Conservation (phyloP, 2,329 filamentous ascomycete genomes). For the Venturia aucupariae region DNA sequence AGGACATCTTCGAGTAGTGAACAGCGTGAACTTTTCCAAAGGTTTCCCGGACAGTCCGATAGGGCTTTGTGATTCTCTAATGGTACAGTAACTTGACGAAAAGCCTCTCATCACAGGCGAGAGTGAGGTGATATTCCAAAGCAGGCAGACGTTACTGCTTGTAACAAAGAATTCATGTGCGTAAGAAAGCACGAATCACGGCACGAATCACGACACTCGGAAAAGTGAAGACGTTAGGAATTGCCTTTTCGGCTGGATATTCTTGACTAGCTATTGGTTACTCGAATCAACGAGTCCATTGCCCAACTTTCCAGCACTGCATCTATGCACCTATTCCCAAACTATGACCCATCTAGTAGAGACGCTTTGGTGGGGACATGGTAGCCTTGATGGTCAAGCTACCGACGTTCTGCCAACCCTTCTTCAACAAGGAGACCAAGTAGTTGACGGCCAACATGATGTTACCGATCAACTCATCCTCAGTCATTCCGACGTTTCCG, state of each 20-base stretch:
- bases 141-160: neutral
- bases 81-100: neutral
- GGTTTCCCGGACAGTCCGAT: neutral
- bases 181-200: neutral
- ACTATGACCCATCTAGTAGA: slow-evolving; percentile 60
- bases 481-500: slow-evolving; percentile 94
- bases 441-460: slow-evolving; percentile 99
- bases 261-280: neutral
- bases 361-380: slow-evolving; percentile 96
- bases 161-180: too few relatives aligned
- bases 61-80: neutral
- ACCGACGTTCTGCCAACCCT: slow-evolving; percentile 99
- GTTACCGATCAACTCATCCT: slow-evolving; percentile 95
- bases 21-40: neutral
- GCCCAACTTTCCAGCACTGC: neutral
- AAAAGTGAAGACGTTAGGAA: neutral
- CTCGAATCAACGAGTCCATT: neutral
- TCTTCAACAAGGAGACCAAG: slow-evolving; percentile 98
- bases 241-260: neutral
- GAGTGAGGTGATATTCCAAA: neutral
- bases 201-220: neutral
- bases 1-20: neutral
- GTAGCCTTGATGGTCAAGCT: slow-evolving; percentile 99
- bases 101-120: neutral
- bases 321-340: neutral